Base-by-base conservation (phyloP, 1,284 basidiomycete species). In the Schizophyllum commune region DNA sequence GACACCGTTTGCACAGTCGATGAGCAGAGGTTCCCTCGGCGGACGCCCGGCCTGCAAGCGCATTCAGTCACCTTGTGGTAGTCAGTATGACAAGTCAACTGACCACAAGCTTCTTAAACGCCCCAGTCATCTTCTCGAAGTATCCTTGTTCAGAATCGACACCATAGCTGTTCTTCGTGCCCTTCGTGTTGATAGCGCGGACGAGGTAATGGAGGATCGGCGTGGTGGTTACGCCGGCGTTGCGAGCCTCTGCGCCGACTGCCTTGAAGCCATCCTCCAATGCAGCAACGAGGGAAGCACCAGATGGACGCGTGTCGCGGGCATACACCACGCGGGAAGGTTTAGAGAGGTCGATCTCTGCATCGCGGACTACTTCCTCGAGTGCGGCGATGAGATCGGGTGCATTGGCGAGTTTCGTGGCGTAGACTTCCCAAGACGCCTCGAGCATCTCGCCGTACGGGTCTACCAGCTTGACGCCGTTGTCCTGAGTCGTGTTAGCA, bases 361-460 rank as follows among this genome's bases (percentile, higher is more conserved):
- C 75, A 13, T 77, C 77, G 60, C 79, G 77, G 52, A 95, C 81
- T 62, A 99, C 76, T 3, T 78, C 72, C 27, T 87, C 76, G 59
- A 98, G 78, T 6, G 82, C 81, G 8, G 79, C 75, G 59, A 96
- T 71, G 72, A 99, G 86, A 34, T 87, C 87, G 55, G 86, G 82
- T 20, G 94, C 93, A 73, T 99, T 99, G 63, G 96, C 92, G n/a
- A 99, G 78, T 5, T 75, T 74, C 5, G 97, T 96, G 20, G 96
- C 96, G 71, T 96, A 85, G 0, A 74, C 72, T 74, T 99, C 97
- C 97, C 97, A 99, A 34, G 92, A 83, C 1, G 91, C 79, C 70
- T 96, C 92, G n/a, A 99, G 84, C 97, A 99, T 99, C 74, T 99
- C 97, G n/a, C 97, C 97, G 13, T 86, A 86, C 17, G 97, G 93